These are phyloP conservation scores for Tinospora cordifolia DNA, from an alignment of 164 flowering plant genomes.

Conservation along the genomic window DNA sequence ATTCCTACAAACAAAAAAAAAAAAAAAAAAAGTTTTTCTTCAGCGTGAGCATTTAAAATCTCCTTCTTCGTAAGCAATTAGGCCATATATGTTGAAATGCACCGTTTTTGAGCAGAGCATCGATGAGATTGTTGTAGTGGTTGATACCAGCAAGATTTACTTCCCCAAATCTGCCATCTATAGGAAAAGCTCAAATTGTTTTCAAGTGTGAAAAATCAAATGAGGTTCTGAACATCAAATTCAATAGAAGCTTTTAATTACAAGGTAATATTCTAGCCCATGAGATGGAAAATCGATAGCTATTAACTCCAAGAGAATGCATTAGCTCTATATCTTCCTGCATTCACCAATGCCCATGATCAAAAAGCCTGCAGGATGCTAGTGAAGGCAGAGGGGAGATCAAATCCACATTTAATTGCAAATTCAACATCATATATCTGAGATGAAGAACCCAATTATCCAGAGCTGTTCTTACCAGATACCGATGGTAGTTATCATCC, in stretches of 20 bases:
- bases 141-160: slow-evolving; percentile 39
- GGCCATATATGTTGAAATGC: not conserved
- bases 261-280: slow-evolving; percentile 34
- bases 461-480: slow-evolving; percentile 26
- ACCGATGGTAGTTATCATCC: slow-evolving; percentile 53
- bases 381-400: too few relatives aligned
- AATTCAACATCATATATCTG: not conserved
- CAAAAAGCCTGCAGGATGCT: too few relatives aligned
- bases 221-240: not conserved
- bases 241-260: not conserved
- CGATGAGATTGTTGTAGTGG: slow-evolving; percentile 43
- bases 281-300: slow-evolving; percentile 65
- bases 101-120: slow-evolving; percentile 45
- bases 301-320: slow-evolving; percentile 48
- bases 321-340: slow-evolving; percentile 67
- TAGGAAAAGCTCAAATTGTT: not conserved
- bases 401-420: too few relatives aligned
- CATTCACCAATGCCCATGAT: slow-evolving; percentile 5
- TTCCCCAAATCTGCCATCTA: slow-evolving; percentile 53
- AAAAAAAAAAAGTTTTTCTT: not conserved
- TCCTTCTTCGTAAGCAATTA: not conserved
- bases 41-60: not conserved
- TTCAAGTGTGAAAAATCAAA: not conserved
- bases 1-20: slow-evolving; percentile 30
- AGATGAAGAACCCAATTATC: not conserved